These are phyloP conservation scores for Inga oerstediana DNA, from an alignment of 306 rosid genomes.

Conservation along the genomic window DNA sequence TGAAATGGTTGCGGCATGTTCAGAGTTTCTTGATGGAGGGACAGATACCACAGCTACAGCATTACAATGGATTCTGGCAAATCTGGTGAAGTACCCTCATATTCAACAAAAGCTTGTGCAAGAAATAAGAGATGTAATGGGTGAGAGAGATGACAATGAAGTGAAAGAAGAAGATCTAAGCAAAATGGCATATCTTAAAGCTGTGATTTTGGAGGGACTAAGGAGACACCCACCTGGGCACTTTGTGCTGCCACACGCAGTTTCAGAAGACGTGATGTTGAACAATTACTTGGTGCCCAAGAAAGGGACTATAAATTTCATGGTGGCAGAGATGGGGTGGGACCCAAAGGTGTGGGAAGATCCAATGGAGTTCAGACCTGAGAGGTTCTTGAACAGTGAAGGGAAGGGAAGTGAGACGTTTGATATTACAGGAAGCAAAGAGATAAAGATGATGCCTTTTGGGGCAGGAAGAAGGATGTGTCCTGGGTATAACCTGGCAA, in stretches of 20 bases:
- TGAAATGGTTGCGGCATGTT: background rate
- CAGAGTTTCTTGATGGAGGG: constrained; percentile 5
- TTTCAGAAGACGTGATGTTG: background rate
- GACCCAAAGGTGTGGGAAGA: constrained; percentile 12
- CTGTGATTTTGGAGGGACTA: constrained; percentile 7
- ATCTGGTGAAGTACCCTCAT: background rate
- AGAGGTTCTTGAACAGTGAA: background rate
- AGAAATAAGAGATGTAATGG: background rate
- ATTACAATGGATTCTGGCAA: constrained; percentile 9
- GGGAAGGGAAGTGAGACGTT: background rate
- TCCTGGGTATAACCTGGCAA: background rate
- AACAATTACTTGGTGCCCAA: background rate
- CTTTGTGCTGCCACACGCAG: background rate
- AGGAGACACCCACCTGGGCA: constrained; percentile 17
- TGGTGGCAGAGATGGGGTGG: constrained; percentile 22
- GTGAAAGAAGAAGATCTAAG: background rate
- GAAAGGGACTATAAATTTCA: background rate
- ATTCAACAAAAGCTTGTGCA: background rate
- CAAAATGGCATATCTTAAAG: background rate
- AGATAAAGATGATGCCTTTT: constrained; percentile 5
- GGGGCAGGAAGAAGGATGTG: constrained; percentile 2
- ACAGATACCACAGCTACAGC: constrained; percentile 2
- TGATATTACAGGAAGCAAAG: background rate
- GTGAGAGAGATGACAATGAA: background rate
- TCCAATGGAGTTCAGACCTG: constrained; percentile 14